Percentiles rank a stretch among this genome's conserved stretches.
Evolutionary conservation across 164 flowering plant genomes (phyloP).

Genomic region (Tinospora cordifolia): DNA sequence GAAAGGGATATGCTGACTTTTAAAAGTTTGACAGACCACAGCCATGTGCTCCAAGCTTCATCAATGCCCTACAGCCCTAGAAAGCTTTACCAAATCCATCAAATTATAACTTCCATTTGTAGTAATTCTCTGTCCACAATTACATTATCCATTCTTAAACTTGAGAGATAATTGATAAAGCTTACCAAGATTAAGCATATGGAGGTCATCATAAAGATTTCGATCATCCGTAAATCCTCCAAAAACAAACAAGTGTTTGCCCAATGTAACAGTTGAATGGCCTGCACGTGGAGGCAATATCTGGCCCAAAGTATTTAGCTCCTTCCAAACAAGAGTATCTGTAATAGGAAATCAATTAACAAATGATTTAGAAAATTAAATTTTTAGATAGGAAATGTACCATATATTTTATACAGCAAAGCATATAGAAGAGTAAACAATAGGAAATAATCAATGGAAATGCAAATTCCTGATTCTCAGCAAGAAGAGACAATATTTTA

Average conservation of each 20-base stretch:
- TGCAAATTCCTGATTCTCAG: not conserved
- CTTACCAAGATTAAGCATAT: slow-evolving; percentile 86
- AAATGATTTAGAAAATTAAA: not conserved
- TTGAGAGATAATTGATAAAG: not conserved
- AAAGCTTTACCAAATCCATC: not conserved
- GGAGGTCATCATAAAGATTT: slow-evolving; percentile 76
- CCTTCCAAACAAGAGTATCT: slow-evolving; percentile 82
- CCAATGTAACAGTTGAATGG: slow-evolving; percentile 72
- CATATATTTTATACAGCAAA: too few relatives aligned
- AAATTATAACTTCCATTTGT: not conserved
- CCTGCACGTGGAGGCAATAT: slow-evolving; percentile 84
- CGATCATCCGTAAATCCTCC: slow-evolving; percentile 92
- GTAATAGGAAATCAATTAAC: slow-evolving; percentile 12
- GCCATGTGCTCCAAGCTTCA: not conserved
- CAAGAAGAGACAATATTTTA: not conserved
- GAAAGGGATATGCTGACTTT: not conserved
- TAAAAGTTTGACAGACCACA: not conserved
- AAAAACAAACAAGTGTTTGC: slow-evolving; percentile 74
- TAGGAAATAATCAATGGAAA: not conserved
- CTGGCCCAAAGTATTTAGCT: slow-evolving; percentile 65
- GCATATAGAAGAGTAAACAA: not conserved
- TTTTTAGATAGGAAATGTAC: not conserved
- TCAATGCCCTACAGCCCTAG: not conserved
- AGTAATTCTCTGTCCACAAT: not conserved
- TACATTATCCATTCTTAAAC: not conserved